phyloP scores from a whole-genome alignment of 2,329 filamentous ascomycete genomes.

The Davidsoniella virescens region DNA sequence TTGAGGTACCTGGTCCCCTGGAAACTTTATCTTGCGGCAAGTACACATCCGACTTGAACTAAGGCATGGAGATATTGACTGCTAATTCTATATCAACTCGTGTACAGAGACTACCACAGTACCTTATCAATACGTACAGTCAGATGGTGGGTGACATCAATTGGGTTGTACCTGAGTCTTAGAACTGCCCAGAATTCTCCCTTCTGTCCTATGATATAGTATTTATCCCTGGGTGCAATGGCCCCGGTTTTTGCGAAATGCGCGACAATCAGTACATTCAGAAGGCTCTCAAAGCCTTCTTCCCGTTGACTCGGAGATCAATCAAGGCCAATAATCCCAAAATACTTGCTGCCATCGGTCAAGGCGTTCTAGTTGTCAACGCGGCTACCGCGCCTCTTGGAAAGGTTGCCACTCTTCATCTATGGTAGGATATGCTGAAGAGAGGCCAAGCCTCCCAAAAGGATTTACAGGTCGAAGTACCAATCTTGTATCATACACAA shows the following conservation, averaged over 20 bases:
- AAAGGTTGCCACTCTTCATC: conserved; percentile 1
- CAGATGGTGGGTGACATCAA: conserved; percentile 7
- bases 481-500: conserved; percentile 7
- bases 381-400: conserved; percentile 3
- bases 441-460: conserved; percentile 3
- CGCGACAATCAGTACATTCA: conserved; percentile 1
- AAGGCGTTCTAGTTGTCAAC: conserved; percentile 11
- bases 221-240: conserved; percentile 8
- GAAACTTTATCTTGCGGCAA: conserved; percentile 8
- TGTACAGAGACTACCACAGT: conserved; percentile 9
- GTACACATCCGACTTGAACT: neutral
- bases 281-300: conserved; percentile 2
- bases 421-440: conserved; percentile 12
- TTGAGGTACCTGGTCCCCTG: conserved; percentile 6
- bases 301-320: conserved; percentile 6
- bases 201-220: conserved; percentile 5
- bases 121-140: conserved; percentile 4
- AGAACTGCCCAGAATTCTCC: conserved; percentile 6
- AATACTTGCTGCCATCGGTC: conserved; percentile 8
- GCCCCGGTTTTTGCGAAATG: conserved; percentile 9
- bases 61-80: neutral
- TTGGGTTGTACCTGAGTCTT: conserved; percentile 4
- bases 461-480: conserved; percentile 7
- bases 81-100: neutral
- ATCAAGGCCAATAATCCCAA: neutral